Conservation (phyloP, 1,284 basidiomycete genomes). For the Malassezia equina region DNA sequence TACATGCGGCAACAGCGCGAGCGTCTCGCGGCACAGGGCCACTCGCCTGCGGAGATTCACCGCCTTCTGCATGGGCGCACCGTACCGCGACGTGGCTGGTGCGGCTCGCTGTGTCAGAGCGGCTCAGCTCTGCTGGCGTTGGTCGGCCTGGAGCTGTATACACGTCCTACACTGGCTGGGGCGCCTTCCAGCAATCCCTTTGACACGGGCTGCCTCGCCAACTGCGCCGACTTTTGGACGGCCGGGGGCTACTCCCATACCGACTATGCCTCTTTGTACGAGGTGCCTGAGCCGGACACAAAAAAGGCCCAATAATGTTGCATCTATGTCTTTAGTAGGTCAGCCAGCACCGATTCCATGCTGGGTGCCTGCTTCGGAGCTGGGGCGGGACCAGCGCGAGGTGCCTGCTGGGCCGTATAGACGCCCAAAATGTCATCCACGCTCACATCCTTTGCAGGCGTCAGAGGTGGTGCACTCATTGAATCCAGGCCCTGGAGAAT, state of each 20-base stretch:
- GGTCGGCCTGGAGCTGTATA: slow-evolving; percentile 84
- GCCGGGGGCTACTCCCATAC: slow-evolving; percentile 71
- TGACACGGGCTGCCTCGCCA: slow-evolving; percentile 68
- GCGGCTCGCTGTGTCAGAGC: not conserved
- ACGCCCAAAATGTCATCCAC: not conserved
- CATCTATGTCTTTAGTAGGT: not conserved
- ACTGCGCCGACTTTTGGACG: slow-evolving; percentile 86
- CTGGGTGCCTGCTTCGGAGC: not conserved
- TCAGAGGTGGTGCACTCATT: not conserved
- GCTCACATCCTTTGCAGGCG: not conserved
- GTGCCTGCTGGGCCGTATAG: not conserved
- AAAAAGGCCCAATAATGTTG: not conserved
- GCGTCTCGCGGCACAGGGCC: not conserved
- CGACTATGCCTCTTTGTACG: slow-evolving; percentile 79
- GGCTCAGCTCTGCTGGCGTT: slow-evolving; percentile 68
- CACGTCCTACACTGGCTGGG: slow-evolving; percentile 60
- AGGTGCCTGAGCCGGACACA: slow-evolving; percentile 52
- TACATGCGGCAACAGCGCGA: slow-evolving; percentile 14
- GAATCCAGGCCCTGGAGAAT: slow-evolving; percentile 5
- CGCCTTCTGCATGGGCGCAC: slow-evolving; percentile 1
- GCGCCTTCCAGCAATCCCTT: slow-evolving; percentile 77
- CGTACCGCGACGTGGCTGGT: not conserved
- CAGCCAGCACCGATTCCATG: not conserved
- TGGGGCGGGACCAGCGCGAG: not conserved
- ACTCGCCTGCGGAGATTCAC: slow-evolving; percentile 1